Percentiles rank a stretch among this genome's conserved stretches.
Conservation (phyloP, 1,139 yeast genomes). For the Kazachstania sp. region DNA sequence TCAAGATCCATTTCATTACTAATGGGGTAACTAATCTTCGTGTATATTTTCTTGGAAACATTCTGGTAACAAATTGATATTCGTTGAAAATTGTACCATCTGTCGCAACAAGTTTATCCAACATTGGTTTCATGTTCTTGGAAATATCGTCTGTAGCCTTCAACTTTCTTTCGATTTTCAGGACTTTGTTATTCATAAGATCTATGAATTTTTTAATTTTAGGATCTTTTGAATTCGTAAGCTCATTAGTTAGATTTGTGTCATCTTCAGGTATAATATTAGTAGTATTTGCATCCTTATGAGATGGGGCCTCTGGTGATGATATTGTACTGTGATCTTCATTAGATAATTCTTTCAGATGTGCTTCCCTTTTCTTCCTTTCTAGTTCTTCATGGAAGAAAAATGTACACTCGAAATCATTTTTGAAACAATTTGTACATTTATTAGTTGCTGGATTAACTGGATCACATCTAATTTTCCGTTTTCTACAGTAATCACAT, state of each 20-base stretch:
- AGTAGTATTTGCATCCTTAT: background rate
- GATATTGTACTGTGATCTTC: no score
- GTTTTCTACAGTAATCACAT: constrained; percentile 30
- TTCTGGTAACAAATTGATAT: constrained; percentile 3
- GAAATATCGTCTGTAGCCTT: constrained; percentile 4
- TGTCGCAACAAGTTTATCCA: background rate
- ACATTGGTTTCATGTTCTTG: constrained; percentile 2
- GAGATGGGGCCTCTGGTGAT: no score
- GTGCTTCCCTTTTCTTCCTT: constrained; percentile 2
- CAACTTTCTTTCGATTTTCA: constrained; percentile 7
- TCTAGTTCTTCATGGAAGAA: constrained; percentile 9
- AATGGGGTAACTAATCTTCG: constrained; percentile 12
- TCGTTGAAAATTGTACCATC: constrained; percentile 1
- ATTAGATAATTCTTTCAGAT: background rate
- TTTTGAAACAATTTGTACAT: constrained; percentile 23
- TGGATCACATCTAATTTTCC: constrained; percentile 31
- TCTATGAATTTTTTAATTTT: background rate
- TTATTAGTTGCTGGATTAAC: constrained; percentile 15
- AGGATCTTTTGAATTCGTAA: background rate
- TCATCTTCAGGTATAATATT: background rate
- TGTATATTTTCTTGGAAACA: constrained; percentile 11
- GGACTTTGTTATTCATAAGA: background rate
- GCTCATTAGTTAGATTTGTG: background rate
- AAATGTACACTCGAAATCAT: constrained; percentile 17
- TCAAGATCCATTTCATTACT: constrained; percentile 12